Percentiles rank a stretch among this genome's conserved stretches.
These are phyloP conservation scores for Coniochaeta hoffmannii DNA, from an alignment of 2,329 filamentous ascomycete genomes.

Conservation along the genomic window DNA sequence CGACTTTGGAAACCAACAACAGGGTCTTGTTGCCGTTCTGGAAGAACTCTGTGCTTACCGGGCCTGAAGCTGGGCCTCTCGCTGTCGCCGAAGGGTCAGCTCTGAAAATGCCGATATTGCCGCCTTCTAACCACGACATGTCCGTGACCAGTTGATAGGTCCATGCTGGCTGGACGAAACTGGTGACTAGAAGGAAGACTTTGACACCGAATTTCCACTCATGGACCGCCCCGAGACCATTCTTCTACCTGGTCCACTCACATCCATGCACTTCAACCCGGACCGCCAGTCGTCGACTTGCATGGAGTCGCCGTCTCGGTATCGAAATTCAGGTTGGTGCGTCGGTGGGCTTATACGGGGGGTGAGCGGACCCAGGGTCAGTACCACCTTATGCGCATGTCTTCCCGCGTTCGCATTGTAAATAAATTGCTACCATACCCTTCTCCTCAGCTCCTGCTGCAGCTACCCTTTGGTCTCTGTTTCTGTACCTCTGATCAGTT, in stretches of 20 bases:
- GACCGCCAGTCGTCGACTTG: not conserved
- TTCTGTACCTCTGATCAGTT: not conserved
- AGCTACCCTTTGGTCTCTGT: not conserved
- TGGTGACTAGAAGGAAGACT: not conserved
- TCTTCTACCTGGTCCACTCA: not conserved
- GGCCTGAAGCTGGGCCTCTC: too few species aligned
- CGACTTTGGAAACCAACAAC: not conserved
- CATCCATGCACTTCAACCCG: not conserved
- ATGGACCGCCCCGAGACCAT: not conserved
- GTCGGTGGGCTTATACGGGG: not conserved
- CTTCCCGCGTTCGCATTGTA: not conserved
- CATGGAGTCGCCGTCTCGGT: not conserved
- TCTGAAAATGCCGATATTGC: not conserved
- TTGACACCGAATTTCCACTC: not conserved
- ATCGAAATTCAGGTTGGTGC: slow-evolving; percentile 1
- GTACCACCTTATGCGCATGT: not conserved
- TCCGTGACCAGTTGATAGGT: not conserved
- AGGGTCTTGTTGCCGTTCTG: not conserved
- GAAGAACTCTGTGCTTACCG: not conserved
- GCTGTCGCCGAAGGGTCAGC: not conserved
- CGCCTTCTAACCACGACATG: not conserved
- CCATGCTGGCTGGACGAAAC: not conserved
- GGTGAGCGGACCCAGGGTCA: not conserved
- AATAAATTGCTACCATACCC: not conserved
- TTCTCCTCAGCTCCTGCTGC: not conserved